Evolutionary conservation across 1,139 yeast genomes (phyloP), one percentile per base, ranked within the genome.

Genomic region (Suhomyces atakaporum): DNA sequence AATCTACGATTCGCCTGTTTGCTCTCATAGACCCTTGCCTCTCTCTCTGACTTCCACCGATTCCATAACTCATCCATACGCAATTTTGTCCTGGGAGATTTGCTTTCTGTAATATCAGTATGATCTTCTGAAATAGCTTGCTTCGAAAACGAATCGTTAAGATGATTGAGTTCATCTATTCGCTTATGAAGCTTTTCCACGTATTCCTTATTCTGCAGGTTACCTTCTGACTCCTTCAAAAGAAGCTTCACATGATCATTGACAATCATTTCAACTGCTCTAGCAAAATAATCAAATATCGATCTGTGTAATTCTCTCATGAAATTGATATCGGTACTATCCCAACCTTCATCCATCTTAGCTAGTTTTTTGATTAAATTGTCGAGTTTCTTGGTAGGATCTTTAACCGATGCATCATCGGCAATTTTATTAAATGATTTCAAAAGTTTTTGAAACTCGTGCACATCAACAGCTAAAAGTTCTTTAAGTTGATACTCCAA

Each of bases 41-140:
- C 94, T 45, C 89, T 63, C 48, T 84, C 90, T 2, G 81, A 69
- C 49, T 81, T 79, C 83, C 87, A 81, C 47, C 83, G 67, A 41
- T 69, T 75, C 29, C 78, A 75, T 28, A 84, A 54, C 45, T 81
- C 89, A 26, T 78, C 81, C 20, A 82, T 65, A 40, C 88, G 63
- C 31, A 81, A 49, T 40, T 64, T 67, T 27, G 72, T 60, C 36
- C 70, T 53, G 16, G 77, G 69, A 40, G 51, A 50, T n/a, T 49
- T 19, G 32, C 38, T 16, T 36, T 45, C 34, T 33, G 38, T 29
- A 27, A 41, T 22, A 29, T 46, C 45, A 23, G 33, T 7, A 30
- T 34, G 20, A 35, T 44, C 41, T 32, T 45, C 10, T 2, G 42
- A 26, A 8, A 56, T 60, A 16, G 53, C 23, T 42, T 58, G 61